Evolutionary conservation across 2,329 filamentous ascomycete species (phyloP), one percentile per base, ranked within the genome.

Genomic region (Ascochyta lentis): DNA sequence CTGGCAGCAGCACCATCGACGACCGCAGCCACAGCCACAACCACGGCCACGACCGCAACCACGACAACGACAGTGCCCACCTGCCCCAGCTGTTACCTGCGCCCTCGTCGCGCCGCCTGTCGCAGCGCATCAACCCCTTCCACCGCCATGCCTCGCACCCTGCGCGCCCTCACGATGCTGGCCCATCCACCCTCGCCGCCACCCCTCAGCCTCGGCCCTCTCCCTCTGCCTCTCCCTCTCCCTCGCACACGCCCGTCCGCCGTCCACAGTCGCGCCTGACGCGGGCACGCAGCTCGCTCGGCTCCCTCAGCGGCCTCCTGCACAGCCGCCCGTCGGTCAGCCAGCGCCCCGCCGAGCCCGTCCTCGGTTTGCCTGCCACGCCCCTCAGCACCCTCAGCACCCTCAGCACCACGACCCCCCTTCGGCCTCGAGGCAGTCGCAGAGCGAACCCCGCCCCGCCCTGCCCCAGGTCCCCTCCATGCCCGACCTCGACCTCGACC

Each of bases 401-500:
- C 16, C 16, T 19, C 16, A 19, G 16, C 41, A 23, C 39, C 59
- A 31, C 49, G 63, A 22, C 47, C 57, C 16, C 35, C 66, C 61
- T 49, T 61, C 66, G 24, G 55, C 61, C 16, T 65, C 66, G 16
- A 56, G 63, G 33, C 69, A 65, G 23, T 56, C 63, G 24, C 58
- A 67, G 27, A 58, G 51, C 57, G 76, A 66, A 59, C 69, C 39
- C 48, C 70, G 69, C 45, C 74, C 70, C 34, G 68, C 68, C 56
- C 63, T 71, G 8, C 74, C 74, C 3, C 66, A 63, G 4, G 60
- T 72, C 15, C 70, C 70, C 1, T 46, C 53, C 41, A 64, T 74
- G 6, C 74, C 74, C 16, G 74, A 75, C 9, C 66, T 78, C 40
- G 73, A 75, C 9, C 66, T 78, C 40, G 75, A 75, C 40, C 60